Evolutionary conservation across 371 early-diverging fungal species (phyloP), one percentile per base, ranked within the genome.

Genomic region (Actinomucor elegans): DNA sequence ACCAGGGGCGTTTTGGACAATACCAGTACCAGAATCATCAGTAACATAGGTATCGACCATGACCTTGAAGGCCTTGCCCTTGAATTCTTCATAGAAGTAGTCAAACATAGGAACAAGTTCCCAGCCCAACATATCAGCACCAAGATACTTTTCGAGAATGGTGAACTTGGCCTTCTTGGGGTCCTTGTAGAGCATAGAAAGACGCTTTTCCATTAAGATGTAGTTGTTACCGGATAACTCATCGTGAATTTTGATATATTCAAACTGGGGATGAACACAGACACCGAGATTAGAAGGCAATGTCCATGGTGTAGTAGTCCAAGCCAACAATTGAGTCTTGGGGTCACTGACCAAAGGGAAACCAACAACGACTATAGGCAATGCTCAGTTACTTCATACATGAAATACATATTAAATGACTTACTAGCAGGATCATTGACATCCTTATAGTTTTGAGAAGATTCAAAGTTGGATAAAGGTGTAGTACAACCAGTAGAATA

Each of bases 231-330:
- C 96, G 5, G 91, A 84, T 62, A 87, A 29, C 29, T 83, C 80
- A 59, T 91, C 94, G 64, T 86, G 75, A 75, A 99, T 94, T 80
- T 99, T 93, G 66, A 92, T 81, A 69, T 99, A 99, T 45, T 93
- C 93, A 69, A 94, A 94, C 6, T 87, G 87, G 33, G 95, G 94
- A 74, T 99, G 85, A 38, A 99, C 95, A 68, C 92, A 90, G 2
- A 99, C 83, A 42, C 91, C 99, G 75, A 97, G 76, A 79, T 99
- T 98, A 66, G 93, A 89, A 26, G 99, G 99, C 48, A 99, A 76
- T 14, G 99, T 99, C 99, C 99, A 99, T 31, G 99, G 99, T 5
- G 99, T 99, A 38, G 99, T 99, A 20, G 99, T 99, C 99, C 99
- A 99, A 3, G 98, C 98, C 28, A 99, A 80, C 51, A 99, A 68